Evolutionary conservation across 805 yeast genomes (phyloP), one percentile per base, ranked within the genome.

Genomic region (Grigorovia jiainica): DNA sequence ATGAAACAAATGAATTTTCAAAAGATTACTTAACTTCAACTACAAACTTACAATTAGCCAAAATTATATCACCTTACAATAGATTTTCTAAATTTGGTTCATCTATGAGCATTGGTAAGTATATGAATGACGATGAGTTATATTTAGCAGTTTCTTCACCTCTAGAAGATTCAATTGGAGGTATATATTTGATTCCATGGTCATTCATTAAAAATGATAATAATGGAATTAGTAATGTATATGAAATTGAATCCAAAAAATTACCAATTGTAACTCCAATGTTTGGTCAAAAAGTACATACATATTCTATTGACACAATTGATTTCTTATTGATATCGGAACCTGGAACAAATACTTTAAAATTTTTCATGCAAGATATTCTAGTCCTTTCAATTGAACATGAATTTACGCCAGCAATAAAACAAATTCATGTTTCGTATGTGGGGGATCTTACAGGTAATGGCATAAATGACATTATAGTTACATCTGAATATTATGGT

Each of bases 111-210:
- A 38, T 66, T 3, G 78, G 79, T 0, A 54, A 63, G n/a, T 72
- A 68, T 43, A 49, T 66, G 7, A 51, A 54, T 9, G 55, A 58
- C 11, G 59, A 56, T 6, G 57, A 60, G 21, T 60, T 63, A 0
- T 66, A 73, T 10, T 36, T 76, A 5, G 81, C 79, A 0, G 63
- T 77, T 2, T 69, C 78, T 1, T 69, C 82, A 2, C 75, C 74
- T 2, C 64, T 55, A 43, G 79, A 75, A 42, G 70, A 67, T 9
- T 31, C 36, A 0, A 35, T 40, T 15, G 79, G 79, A 0, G 59
- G 75, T 0, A 65, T 72, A 0, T 74, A 72, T 47, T 48, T 74
- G 5, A 47, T 74, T 2, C 71, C 76, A 1, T 34, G 72, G 30
- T 43, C 43, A n/a, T 16, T 19, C 21, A 31, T 21, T 24, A 13